Conservation (phyloP, 2,329 filamentous ascomycete genomes). For the Periconia digitata region DNA sequence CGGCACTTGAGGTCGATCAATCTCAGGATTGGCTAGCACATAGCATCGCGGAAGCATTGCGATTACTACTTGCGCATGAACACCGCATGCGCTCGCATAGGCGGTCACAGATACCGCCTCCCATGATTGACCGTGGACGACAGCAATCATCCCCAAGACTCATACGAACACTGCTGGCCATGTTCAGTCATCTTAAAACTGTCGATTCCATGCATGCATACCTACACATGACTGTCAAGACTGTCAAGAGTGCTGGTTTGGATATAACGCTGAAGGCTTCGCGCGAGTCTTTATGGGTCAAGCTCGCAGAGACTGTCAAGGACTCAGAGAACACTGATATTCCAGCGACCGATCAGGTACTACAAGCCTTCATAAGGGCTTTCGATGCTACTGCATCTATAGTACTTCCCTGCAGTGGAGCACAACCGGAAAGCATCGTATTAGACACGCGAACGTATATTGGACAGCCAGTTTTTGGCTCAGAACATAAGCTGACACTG, state of each 20-base stretch:
- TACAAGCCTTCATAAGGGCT: slow-evolving; percentile 31
- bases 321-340: slow-evolving; percentile 27
- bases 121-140: slow-evolving; percentile 55
- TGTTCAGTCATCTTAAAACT: slow-evolving; percentile 53
- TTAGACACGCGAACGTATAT: slow-evolving; percentile 37
- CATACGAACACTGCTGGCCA: slow-evolving; percentile 59
- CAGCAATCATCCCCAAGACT: slow-evolving; percentile 57
- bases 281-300: slow-evolving; percentile 30
- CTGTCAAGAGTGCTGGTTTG: slow-evolving; percentile 32
- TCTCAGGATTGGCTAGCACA: slow-evolving; percentile 59
- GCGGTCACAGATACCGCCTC: slow-evolving; percentile 65
- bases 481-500: slow-evolving; percentile 36
- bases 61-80: slow-evolving; percentile 75
- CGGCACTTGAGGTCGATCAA: slow-evolving; percentile 18
- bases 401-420: slow-evolving; percentile 24
- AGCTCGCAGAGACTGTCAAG: slow-evolving; percentile 29
- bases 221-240: slow-evolving; percentile 22
- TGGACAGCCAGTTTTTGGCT: slow-evolving; percentile 36
- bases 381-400: slow-evolving; percentile 33
- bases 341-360: slow-evolving; percentile 33
- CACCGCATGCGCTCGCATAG: slow-evolving; percentile 74
- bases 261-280: slow-evolving; percentile 26
- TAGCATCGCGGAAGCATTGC: slow-evolving; percentile 65
- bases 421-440: slow-evolving; percentile 23
- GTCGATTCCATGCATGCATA: slow-evolving; percentile 41